phyloP scores from a whole-genome alignment of 1,139 yeast genomes.

The Williopsis jadinii region DNA sequence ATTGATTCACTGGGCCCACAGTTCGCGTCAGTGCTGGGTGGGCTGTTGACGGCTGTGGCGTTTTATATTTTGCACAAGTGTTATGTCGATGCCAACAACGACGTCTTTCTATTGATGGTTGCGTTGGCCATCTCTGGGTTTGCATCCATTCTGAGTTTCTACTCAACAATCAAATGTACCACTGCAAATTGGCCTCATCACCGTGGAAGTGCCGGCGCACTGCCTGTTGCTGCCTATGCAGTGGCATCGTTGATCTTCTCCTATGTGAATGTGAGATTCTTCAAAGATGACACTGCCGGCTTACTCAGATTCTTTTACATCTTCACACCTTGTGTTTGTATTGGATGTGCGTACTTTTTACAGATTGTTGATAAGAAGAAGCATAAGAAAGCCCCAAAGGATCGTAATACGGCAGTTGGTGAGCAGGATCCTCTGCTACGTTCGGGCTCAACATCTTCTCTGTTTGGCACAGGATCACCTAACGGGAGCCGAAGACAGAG shows the following conservation, averaged over 20 bases:
- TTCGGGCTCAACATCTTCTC: background rate
- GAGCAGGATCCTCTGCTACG: slow-evolving; percentile 6
- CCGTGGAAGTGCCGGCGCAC: slow-evolving; percentile 63
- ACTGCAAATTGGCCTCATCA: slow-evolving; percentile 65
- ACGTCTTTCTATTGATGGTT: slow-evolving; percentile 32
- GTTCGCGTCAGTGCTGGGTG: slow-evolving; percentile 45
- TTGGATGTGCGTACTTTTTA: slow-evolving; percentile 26
- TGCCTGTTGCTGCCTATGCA: slow-evolving; percentile 55
- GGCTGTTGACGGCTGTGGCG: slow-evolving; percentile 36
- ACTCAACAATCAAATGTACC: slow-evolving; percentile 60
- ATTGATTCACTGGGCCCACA: slow-evolving; percentile 57
- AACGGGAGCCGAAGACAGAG: slow-evolving; percentile 10
- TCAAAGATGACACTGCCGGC: slow-evolving; percentile 36
- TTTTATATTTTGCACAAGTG: slow-evolving; percentile 32
- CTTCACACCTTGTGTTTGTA: slow-evolving; percentile 24
- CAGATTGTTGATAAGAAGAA: slow-evolving; percentile 16
- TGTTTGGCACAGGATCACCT: background rate
- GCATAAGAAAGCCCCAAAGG: background rate
- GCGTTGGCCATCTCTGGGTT: slow-evolving; percentile 52
- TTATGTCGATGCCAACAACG: slow-evolving; percentile 26
- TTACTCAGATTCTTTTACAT: slow-evolving; percentile 26
- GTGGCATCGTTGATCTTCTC: slow-evolving; percentile 35
- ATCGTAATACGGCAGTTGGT: background rate
- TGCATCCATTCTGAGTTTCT: slow-evolving; percentile 60
- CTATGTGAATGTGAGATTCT: slow-evolving; percentile 37